Evolutionary conservation across 2,329 filamentous ascomycete species (phyloP), one percentile per base, ranked within the genome.

Genomic region (Fusarium guadeloupense): DNA sequence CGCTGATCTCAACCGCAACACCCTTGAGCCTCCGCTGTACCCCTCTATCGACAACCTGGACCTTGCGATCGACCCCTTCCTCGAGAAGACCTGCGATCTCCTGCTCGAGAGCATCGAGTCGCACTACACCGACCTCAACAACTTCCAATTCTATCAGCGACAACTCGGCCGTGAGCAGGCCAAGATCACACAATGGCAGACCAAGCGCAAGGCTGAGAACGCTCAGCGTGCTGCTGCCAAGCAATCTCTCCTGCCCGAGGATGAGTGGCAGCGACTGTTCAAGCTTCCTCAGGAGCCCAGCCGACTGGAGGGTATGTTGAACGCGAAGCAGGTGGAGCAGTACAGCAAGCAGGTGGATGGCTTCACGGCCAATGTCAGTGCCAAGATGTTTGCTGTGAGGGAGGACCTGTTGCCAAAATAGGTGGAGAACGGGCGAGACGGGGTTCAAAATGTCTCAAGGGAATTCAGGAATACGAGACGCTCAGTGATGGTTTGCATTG

Each of bases 81-180:
- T 99, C 41, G 94, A 98, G 85, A 97, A 97, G 86, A 97, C 94
- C 46, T 97, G 93, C 80, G 94, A 99, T 75, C 87, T 97, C 68
- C 87, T 99, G 53, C 88, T 98, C 62, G 95, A 99, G 74, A 93
- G 90, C 82, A 97, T 99, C 76, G 95, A 99, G 83, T 90, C 90
- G 51, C 95, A 99, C 83, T 95, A 98, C 81, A 97, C 93, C 58
- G 95, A 99, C 80, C 90, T 96, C 76, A 98, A 98, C 87, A 99
- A 99, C 85, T 95, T 96, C 82, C 93, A 97, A 78, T 87, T 86
- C 85, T 97, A 97, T 83, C 93, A 97, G 81, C 88, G 95, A 72
- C 93, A 96, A 74, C 85, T 98, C 54, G 90, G 89, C 48, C 91
- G 95, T 70, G 95, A 99, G 82, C 95, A 99, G 81, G 81, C 90